These are phyloP conservation scores for Yamadazyma akitaensis DNA, from an alignment of 805 yeast species.

Conservation along the genomic window DNA sequence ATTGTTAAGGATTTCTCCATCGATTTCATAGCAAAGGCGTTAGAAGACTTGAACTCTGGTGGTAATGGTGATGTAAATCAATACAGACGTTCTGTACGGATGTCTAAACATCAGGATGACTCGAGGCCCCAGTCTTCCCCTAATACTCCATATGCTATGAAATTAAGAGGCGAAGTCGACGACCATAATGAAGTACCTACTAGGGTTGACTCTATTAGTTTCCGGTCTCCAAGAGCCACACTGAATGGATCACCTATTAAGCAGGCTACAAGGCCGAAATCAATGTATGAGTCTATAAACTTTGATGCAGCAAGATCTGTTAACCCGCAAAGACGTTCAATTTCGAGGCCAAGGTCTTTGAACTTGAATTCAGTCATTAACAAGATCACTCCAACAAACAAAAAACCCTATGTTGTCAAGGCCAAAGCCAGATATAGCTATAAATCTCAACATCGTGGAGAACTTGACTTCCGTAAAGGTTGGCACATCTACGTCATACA, in stretches of 20 bases:
- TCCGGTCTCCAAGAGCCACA: conserved; percentile 11
- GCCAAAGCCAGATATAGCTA: conserved; percentile 40
- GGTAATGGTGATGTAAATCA: conserved; percentile 43
- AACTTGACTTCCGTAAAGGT: conserved; percentile 36
- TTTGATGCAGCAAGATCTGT: conserved; percentile 8
- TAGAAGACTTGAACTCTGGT: conserved; percentile 43
- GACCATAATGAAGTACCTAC: conserved; percentile 38
- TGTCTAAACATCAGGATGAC: conserved; percentile 10
- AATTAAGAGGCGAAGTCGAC: conserved; percentile 13
- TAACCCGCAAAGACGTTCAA: conserved; percentile 18
- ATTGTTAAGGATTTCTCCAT: conserved; percentile 42
- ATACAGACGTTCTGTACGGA: conserved; percentile 37
- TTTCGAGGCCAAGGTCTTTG: conserved; percentile 34
- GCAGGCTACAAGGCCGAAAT: conserved; percentile 19
- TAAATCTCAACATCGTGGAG: conserved; percentile 41
- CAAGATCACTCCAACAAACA: conserved; percentile 29
- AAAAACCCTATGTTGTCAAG: conserved; percentile 27
- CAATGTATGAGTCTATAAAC: conserved; percentile 21
- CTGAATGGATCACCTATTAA: conserved; percentile 8
- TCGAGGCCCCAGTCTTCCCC: conserved; percentile 10
- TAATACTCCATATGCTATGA: conserved; percentile 15
- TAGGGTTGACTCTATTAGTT: conserved; percentile 20
- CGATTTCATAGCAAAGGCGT: conserved; percentile 44
- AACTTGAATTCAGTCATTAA: conserved; percentile 28
- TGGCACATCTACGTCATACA: conserved; percentile 42